phyloP scores from a whole-genome alignment of 169 alveolate species.

The Plasmodium cynomolgi region DNA sequence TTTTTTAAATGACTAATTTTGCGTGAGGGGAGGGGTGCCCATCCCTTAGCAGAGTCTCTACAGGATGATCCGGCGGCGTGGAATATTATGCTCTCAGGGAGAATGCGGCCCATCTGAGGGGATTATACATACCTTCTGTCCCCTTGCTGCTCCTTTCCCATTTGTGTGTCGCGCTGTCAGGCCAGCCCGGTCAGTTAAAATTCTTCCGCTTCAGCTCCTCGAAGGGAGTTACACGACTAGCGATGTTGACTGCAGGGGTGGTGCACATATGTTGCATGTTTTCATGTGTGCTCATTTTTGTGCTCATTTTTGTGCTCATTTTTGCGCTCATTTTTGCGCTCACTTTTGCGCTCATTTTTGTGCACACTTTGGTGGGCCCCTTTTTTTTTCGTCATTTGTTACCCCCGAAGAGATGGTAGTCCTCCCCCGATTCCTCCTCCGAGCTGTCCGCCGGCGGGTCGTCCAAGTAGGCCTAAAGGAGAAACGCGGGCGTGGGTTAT shows the following conservation, averaged over 20 bases:
- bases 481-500: not conserved
- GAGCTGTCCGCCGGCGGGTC: not conserved
- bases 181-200: not conserved
- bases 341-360: not conserved
- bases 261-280: not conserved
- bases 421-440: constrained; percentile 5
- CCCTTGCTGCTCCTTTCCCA: not conserved
- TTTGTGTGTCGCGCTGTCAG: not conserved
- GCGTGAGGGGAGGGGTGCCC: not conserved
- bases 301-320: not conserved
- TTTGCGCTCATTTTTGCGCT: not conserved
- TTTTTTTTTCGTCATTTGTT: not conserved
- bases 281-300: not conserved
- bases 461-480: constrained; percentile 1
- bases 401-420: constrained; percentile 39
- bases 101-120: no score
- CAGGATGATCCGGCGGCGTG: no score
- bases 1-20: constrained; percentile 22
- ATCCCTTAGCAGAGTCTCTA: no score
- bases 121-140: not conserved
- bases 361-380: not conserved
- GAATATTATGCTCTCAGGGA: no score
- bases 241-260: constrained; percentile 5
- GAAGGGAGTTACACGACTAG: constrained; percentile 11
- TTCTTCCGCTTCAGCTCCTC: constrained; percentile 33